These are phyloP conservation scores for Penicillium sp. DNA, from an alignment of 2,329 filamentous ascomycete genomes.

Conservation along the genomic window DNA sequence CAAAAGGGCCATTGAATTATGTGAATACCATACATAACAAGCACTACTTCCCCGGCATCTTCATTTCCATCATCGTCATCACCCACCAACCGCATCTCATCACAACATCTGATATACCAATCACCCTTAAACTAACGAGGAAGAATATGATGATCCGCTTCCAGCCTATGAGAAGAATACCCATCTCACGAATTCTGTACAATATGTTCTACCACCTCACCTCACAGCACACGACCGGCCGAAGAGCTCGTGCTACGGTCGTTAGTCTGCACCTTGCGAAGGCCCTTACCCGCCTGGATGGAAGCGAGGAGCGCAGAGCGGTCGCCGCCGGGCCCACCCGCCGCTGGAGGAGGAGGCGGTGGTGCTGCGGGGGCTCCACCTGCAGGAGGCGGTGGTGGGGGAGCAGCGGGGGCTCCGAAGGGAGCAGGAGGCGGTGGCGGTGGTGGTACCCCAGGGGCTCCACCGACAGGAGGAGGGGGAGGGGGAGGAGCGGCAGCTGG, in stretches of 20 bases:
- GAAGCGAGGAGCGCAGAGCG: constrained; percentile 71
- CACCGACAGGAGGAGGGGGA: constrained; percentile 27
- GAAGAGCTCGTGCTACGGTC: constrained; percentile 74
- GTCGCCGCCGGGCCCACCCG: constrained; percentile 47
- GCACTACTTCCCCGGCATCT: not conserved
- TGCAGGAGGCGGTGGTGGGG: constrained; percentile 46
- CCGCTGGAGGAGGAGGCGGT: constrained; percentile 37
- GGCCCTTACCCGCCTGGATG: constrained; percentile 75
- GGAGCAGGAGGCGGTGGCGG: constrained; percentile 30
- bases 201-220: constrained; percentile 21
- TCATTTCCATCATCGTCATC: not conserved
- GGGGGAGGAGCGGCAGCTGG: constrained; percentile 49
- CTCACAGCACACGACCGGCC: constrained; percentile 71
- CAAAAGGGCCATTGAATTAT: constrained; percentile 1
- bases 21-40: constrained; percentile 4
- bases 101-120: not conserved
- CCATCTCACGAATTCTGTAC: constrained; percentile 19
- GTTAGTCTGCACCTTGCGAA: constrained; percentile 88
- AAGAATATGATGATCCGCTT: not conserved
- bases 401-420: constrained; percentile 33
- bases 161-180: not conserved
- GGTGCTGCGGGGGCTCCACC: constrained; percentile 40
- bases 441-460: constrained; percentile 39
- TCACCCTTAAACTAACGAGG: not conserved
- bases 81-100: not conserved